These are phyloP conservation scores for Trichophyton rubrum DNA, from an alignment of 2,329 filamentous ascomycete genomes.

Conservation along the genomic window DNA sequence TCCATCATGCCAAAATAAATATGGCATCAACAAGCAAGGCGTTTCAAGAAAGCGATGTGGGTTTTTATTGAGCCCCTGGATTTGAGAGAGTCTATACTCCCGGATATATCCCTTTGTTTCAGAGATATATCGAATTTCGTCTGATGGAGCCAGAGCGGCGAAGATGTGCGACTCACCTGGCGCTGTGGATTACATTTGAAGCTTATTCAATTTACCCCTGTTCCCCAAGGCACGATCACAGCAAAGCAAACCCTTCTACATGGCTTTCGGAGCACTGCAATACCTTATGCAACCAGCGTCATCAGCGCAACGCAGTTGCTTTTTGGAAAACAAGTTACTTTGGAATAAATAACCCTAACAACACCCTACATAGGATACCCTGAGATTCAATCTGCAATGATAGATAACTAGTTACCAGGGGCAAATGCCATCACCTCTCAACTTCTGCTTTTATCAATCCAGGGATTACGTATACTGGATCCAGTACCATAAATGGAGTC, in stretches of 20 bases:
- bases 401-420: too few relatives aligned
- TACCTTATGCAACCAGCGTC: neutral
- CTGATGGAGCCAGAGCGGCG: neutral
- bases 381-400: too few relatives aligned
- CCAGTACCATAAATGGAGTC: too few relatives aligned
- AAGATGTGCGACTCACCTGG: neutral
- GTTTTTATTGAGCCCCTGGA: neutral
- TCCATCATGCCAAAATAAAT: neutral
- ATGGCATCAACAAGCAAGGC: neutral
- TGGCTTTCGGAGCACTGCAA: neutral
- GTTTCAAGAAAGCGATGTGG: neutral
- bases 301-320: neutral
- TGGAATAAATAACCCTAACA: too few relatives aligned
- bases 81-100: neutral
- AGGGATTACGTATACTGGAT: too few relatives aligned
- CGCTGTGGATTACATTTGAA: neutral
- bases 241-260: neutral
- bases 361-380: too few relatives aligned
- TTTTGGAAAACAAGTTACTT: neutral
- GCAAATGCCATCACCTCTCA: too few relatives aligned
- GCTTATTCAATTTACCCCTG: neutral
- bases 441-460: too few relatives aligned
- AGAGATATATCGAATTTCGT: neutral
- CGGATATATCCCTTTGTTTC: neutral
- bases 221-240: neutral